Conservation (phyloP, 1,284 basidiomycete genomes). For the Tranzscheliella williamsii region DNA sequence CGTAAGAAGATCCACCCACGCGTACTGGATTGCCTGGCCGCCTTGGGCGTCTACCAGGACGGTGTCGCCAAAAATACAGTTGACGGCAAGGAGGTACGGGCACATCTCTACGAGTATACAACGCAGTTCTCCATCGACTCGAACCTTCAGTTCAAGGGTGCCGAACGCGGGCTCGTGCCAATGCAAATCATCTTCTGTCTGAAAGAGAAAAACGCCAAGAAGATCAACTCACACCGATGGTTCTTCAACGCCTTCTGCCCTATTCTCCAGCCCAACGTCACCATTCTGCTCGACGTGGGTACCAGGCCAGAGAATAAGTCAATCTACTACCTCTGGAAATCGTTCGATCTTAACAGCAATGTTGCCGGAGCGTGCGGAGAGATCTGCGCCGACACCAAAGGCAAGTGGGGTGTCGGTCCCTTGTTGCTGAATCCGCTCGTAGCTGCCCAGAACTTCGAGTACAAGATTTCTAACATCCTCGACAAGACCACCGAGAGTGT, state of each 20-base stretch:
- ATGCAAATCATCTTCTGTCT: constrained; percentile 59
- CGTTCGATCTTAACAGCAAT: constrained; percentile 73
- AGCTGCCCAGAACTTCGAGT: constrained; percentile 87
- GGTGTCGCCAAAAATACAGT: constrained; percentile 86
- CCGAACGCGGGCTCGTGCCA: constrained; percentile 75
- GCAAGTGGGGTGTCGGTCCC: constrained; percentile 66
- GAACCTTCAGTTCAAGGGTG: constrained; percentile 87
- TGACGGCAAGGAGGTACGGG: constrained; percentile 83
- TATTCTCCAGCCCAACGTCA: constrained; percentile 77
- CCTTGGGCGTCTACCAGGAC: constrained; percentile 67
- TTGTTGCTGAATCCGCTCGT: constrained; percentile 91
- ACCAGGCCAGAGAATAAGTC: constrained; percentile 96
- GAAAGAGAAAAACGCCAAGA: constrained; percentile 60
- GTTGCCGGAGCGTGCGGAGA: constrained; percentile 90
- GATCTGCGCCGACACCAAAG: constrained; percentile 57
- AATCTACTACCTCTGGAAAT: constrained; percentile 96
- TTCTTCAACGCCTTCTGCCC: constrained; percentile 58
- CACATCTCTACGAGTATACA: constrained; percentile 94
- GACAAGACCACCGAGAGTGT: constrained; percentile 59
- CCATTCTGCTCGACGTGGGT: constrained; percentile 87
- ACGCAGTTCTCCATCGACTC: constrained; percentile 86
- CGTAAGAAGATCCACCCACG: constrained; percentile 88
- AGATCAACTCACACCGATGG: constrained; percentile 79
- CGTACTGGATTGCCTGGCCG: constrained; percentile 78
- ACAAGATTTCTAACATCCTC: constrained; percentile 66